Conservation (phyloP, 108 stramenopile genomes). For the Cyclotella choctawhatcheeana region DNA sequence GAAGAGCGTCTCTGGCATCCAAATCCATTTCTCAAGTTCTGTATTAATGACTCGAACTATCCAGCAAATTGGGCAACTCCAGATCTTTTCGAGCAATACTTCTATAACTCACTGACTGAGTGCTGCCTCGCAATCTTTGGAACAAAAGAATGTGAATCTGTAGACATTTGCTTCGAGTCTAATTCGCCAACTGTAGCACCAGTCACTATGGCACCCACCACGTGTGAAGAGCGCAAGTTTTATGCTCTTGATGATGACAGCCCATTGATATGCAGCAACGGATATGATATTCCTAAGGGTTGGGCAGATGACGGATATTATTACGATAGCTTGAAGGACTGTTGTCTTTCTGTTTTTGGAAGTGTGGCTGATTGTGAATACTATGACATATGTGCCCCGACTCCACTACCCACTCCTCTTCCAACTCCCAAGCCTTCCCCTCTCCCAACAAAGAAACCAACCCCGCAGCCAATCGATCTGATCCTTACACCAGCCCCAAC, state of each 20-base stretch:
- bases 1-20: conserved; percentile 16
- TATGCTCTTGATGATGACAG: not conserved
- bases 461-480: not conserved
- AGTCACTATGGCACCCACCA: not conserved
- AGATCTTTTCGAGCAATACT: conserved; percentile 7
- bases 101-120: conserved; percentile 2
- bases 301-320: conserved; percentile 1
- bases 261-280: not conserved
- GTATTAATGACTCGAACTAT: conserved; percentile 20
- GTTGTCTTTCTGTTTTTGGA: conserved; percentile 10
- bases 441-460: not conserved
- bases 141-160: not conserved
- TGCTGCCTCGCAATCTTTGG: conserved; percentile 14
- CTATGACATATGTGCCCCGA: not conserved
- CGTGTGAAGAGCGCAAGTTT: conserved; percentile 4
- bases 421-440: not conserved
- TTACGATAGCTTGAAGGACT: not conserved
- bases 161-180: not conserved
- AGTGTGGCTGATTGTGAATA: not conserved
- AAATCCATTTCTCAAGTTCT: conserved; percentile 14
- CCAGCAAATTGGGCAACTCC: conserved; percentile 10
- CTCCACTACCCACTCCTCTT: not conserved
- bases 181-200: conserved; percentile 9
- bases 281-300: not conserved
- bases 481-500: not conserved